Base-by-base conservation (phyloP, 345 rosid genomes). In the Citrus maxima region DNA sequence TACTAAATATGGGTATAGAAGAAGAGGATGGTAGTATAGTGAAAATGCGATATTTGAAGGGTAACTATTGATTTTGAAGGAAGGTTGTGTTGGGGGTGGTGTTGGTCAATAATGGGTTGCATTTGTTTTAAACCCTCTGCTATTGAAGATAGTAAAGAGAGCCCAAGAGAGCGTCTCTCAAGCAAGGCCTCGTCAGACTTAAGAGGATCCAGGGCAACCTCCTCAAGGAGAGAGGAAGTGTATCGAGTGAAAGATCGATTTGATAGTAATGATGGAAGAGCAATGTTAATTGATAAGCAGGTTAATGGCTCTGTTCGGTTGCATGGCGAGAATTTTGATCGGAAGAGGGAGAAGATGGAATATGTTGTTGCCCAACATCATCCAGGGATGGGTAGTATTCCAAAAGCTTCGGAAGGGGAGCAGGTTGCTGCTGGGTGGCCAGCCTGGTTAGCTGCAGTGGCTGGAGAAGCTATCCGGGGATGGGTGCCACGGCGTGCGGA, bases 381-480 rank as follows among this genome's bases (percentile, higher is more conserved):
- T 65, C 95, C 97, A 18, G 87, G 89, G 37, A 85, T 86, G 78
- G 93, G 95, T 77, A 86, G 82, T 46, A 74, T 96, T 40, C 92
- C 91, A 0, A 96, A 91, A 79, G 91, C 93, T 77, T 82, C 75
- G n/a, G 97, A 96, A 89, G 95, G 94, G 34, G 98, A 96, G 85
- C 92, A 92, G 80, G 93, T 94, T 80, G 97, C 99, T 0, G 99
- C 98, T 7, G 99, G 99, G 32, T 96, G 99, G 99, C 99, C 99
- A 75, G 88, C 94, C 67, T 96, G 99, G 99, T 81, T 96, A 81
- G 95, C 97, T 49, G 85, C 95, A 28, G 99, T 96, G 38, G 98
- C 99, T 79, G 99, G 97, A 70, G 99, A 94, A 82, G 98, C 99
- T 80, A 94, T 96, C 80, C 89, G 80, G 72, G 99, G 99, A 60